Percentiles rank a stretch among this genome's conserved stretches.
Evolutionary conservation across 2,329 filamentous ascomycete species (phyloP).

Genomic region (Claviceps cyperi): DNA sequence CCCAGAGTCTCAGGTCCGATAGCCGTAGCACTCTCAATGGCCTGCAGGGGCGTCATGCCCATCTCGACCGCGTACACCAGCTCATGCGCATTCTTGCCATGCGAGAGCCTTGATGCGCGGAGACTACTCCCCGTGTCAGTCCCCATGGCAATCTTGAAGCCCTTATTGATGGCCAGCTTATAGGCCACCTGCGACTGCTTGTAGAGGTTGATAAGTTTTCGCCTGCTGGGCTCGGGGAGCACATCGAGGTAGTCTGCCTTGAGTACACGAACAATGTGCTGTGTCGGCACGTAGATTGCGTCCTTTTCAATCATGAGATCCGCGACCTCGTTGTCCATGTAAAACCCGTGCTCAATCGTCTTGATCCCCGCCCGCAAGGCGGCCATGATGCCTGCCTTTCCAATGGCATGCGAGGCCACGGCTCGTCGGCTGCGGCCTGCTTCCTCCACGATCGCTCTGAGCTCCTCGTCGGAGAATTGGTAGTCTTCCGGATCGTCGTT

Average conservation of each 20-base stretch:
- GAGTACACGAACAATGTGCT: slow-evolving; percentile 19
- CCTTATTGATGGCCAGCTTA: slow-evolving; percentile 21
- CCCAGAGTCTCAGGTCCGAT: slow-evolving; percentile 28
- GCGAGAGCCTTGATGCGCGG: slow-evolving; percentile 7
- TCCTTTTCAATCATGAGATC: slow-evolving; percentile 23
- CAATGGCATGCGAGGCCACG: slow-evolving; percentile 26
- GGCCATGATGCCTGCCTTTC: slow-evolving; percentile 25
- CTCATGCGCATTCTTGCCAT: slow-evolving; percentile 26
- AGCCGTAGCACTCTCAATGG: slow-evolving; percentile 36
- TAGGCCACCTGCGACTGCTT: slow-evolving; percentile 24
- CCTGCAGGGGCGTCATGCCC: slow-evolving; percentile 33
- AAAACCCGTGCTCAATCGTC: slow-evolving; percentile 26
- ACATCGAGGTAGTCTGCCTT: slow-evolving; percentile 18
- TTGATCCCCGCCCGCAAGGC: slow-evolving; percentile 23
- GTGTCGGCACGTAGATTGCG: slow-evolving; percentile 24
- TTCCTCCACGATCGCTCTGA: slow-evolving; percentile 23
- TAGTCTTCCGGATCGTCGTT: slow-evolving; percentile 24
- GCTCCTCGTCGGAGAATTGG: slow-evolving; percentile 26
- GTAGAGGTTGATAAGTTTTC: slow-evolving; percentile 14
- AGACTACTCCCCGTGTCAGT: slow-evolving; percentile 25
- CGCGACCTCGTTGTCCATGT: slow-evolving; percentile 26
- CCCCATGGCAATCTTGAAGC: slow-evolving; percentile 25
- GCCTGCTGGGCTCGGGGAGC: slow-evolving; percentile 13
- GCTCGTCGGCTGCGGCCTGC: slow-evolving; percentile 20
- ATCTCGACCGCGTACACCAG: slow-evolving; percentile 31